Percentiles rank a stretch among this genome's conserved stretches.
These are phyloP conservation scores for Leishmania martiniquensis DNA, from an alignment of 208 protist genomes.

Conservation along the genomic window DNA sequence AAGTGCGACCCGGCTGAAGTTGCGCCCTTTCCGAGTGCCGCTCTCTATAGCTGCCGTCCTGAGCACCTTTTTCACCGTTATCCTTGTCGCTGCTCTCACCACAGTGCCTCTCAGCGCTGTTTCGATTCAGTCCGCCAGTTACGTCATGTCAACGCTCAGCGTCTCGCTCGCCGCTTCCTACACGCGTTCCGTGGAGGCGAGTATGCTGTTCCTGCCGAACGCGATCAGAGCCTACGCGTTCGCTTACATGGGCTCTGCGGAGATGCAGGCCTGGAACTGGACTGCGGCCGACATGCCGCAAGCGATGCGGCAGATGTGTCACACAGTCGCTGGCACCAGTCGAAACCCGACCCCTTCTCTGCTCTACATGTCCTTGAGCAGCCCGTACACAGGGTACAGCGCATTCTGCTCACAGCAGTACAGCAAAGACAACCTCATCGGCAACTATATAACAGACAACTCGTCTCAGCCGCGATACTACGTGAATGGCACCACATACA, in stretches of 20 bases:
- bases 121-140: conserved; percentile 24
- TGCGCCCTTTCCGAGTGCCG: conserved; percentile 10
- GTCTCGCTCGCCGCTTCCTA: conserved; percentile 26
- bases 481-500: conserved; percentile 28
- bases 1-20: not conserved
- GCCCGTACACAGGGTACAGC: conserved; percentile 59
- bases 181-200: conserved; percentile 27
- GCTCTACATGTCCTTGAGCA: conserved; percentile 55
- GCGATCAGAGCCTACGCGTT: conserved; percentile 28
- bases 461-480: conserved; percentile 42
- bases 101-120: conserved; percentile 46
- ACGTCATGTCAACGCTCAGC: conserved; percentile 27
- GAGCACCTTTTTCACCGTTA: conserved; percentile 29
- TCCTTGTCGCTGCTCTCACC: conserved; percentile 42
- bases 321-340: conserved; percentile 7
- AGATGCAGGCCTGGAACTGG: conserved; percentile 31
- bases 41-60: conserved; percentile 26
- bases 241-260: conserved; percentile 25
- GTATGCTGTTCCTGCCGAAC: conserved; percentile 34
- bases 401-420: conserved; percentile 71
- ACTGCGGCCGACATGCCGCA: conserved; percentile 41
- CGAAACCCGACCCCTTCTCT: conserved; percentile 12
- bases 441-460: conserved; percentile 43
- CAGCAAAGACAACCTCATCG: conserved; percentile 19
- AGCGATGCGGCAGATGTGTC: conserved; percentile 58